These are phyloP conservation scores for Polytrichum commune DNA, from an alignment of 225 moss, liverwort and hornwort species.

Conservation along the genomic window DNA sequence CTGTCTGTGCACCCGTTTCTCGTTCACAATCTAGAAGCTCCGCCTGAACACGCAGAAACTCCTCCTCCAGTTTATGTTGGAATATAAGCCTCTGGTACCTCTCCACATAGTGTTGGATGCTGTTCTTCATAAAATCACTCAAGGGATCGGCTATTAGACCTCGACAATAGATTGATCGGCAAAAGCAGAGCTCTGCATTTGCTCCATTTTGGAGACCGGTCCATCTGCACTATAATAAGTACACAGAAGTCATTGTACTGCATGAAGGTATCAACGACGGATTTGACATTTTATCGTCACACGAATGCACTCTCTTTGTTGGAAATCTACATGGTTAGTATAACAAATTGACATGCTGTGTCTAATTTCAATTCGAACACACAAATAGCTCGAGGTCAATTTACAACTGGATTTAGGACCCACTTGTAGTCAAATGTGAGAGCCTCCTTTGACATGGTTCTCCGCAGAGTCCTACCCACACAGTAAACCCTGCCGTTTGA, in stretches of 20 bases:
- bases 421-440: conserved; percentile 42
- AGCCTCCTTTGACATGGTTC: conserved; percentile 42
- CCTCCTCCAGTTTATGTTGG: conserved; percentile 10
- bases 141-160: conserved; percentile 34
- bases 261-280: too few relatives aligned
- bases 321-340: too few relatives aligned
- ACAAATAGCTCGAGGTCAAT: too few relatives aligned
- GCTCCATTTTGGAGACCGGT: conserved; percentile 26
- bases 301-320: too few relatives aligned
- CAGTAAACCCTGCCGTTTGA: conserved; percentile 40
- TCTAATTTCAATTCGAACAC: too few relatives aligned
- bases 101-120: conserved; percentile 14
- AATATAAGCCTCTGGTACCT: conserved; percentile 19
- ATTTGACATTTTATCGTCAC: too few relatives aligned
- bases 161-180: conserved; percentile 34
- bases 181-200: conserved; percentile 35
- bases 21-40: background rate
- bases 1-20: conserved; percentile 5
- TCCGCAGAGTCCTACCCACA: conserved; percentile 37
- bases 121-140: conserved; percentile 31
- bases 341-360: too few relatives aligned
- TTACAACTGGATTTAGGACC: too few relatives aligned
- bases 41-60: too few relatives aligned
- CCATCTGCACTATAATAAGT: conserved; percentile 24
- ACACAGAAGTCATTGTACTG: too few relatives aligned